A percentile compares a stretch with the other conserved stretches of the same genome.
These are phyloP conservation scores for Metschnikowia lunata DNA, from an alignment of 805 yeast species.

Conservation along the genomic window DNA sequence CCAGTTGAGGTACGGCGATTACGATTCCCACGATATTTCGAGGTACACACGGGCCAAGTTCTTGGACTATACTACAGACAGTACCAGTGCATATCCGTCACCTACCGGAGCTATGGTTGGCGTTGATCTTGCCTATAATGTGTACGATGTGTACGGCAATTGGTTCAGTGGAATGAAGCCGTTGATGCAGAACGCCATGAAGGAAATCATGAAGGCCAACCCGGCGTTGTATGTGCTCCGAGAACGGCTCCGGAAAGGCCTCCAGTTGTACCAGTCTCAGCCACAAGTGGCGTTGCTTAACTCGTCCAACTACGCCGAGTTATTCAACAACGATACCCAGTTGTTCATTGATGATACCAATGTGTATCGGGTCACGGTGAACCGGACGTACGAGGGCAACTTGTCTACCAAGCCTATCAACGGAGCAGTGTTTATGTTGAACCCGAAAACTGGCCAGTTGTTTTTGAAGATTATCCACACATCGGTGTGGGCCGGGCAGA, in stretches of 20 bases:
- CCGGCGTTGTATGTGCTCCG: conserved; percentile 89
- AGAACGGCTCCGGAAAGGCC: conserved; percentile 89
- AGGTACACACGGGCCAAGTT: conserved; percentile 91
- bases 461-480: conserved; percentile 88
- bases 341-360: conserved; percentile 90
- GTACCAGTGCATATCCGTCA: conserved; percentile 80
- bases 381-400: conserved; percentile 89
- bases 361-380: conserved; percentile 89
- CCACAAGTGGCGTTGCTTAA: conserved; percentile 89
- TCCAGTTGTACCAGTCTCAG: conserved; percentile 89
- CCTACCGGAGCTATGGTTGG: conserved; percentile 91
- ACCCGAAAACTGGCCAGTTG: conserved; percentile 87
- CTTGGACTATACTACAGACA: conserved; percentile 88
- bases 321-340: conserved; percentile 79
- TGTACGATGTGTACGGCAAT: conserved; percentile 94
- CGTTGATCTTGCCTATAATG: conserved; percentile 89
- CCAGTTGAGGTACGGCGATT: conserved; percentile 93
- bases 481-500: conserved; percentile 96
- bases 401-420: conserved; percentile 87
- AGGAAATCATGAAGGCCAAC: conserved; percentile 88
- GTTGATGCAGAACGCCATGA: conserved; percentile 85
- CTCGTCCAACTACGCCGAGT: conserved; percentile 84
- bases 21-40: conserved; percentile 94
- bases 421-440: conserved; percentile 86
- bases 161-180: conserved; percentile 97